A percentile compares a stretch with the other conserved stretches of the same genome.
Conservation (phyloP, 371 early-diverging fungal species). For the Quaeritorhiza haematococci region DNA sequence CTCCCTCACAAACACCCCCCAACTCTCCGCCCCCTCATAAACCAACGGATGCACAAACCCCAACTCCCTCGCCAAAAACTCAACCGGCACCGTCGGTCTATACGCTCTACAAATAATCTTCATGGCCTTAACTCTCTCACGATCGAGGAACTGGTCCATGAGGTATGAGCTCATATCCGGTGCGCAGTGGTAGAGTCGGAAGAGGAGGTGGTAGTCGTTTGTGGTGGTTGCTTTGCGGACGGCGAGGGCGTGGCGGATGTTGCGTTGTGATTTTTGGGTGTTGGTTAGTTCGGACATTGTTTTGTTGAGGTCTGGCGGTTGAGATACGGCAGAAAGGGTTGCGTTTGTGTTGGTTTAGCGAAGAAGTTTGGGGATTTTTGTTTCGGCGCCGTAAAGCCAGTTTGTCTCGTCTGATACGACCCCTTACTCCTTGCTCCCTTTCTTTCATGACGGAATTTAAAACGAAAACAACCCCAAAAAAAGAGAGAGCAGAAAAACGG, state of each 20-base stretch:
- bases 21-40: too few relatives aligned
- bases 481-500: neutral
- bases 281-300: conserved; percentile 60
- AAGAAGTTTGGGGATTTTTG: neutral
- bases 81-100: conserved; percentile 24
- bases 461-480: neutral
- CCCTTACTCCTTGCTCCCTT: too few relatives aligned
- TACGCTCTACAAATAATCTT: conserved; percentile 25
- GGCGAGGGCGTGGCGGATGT: conserved; percentile 73
- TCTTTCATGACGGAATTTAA: too few relatives aligned
- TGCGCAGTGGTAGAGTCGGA: conserved; percentile 64
- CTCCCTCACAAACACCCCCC: too few relatives aligned
- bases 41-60: conserved; percentile 26
- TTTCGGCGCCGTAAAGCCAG: too few relatives aligned
- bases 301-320: conserved; percentile 68
- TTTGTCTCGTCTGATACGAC: too few relatives aligned
- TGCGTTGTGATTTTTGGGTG: conserved; percentile 48
- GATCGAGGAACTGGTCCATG: conserved; percentile 83
- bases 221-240: conserved; percentile 73
- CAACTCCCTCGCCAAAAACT: conserved; percentile 23
- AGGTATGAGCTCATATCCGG: conserved; percentile 83
- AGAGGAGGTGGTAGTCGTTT: conserved; percentile 78
- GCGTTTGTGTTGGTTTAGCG: neutral
- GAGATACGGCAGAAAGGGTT: neutral
- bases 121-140: conserved; percentile 71